Percentiles rank a stretch among this genome's conserved stretches.
phyloP scores from a whole-genome alignment of 2,329 filamentous ascomycete genomes.

The Trichoderma gracile region DNA sequence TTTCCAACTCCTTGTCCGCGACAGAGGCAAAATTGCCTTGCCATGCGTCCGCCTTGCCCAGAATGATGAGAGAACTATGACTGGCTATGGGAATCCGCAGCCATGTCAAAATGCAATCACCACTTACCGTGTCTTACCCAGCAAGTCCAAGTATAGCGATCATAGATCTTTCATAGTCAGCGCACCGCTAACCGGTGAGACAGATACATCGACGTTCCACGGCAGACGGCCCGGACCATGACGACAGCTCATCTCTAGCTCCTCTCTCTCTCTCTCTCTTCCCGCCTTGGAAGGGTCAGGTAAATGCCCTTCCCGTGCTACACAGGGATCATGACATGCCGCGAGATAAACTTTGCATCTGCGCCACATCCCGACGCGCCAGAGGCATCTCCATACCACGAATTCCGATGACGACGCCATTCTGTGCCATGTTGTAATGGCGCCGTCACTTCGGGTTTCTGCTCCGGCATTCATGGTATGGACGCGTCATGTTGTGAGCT shows the following conservation, averaged over 20 bases:
- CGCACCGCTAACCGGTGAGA: not conserved
- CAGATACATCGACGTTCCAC: not conserved
- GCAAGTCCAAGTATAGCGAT: not conserved
- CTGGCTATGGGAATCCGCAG: not conserved
- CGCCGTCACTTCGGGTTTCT: constrained; percentile 4
- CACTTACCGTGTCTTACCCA: not conserved
- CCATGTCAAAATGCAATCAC: not conserved
- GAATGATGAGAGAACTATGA: not conserved
- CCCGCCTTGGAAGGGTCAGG: not conserved
- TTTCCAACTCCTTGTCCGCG: not conserved
- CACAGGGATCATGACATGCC: constrained; percentile 6
- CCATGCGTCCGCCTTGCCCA: not conserved
- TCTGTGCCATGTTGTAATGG: constrained; percentile 7
- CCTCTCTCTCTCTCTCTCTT: not conserved
- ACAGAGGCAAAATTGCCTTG: not conserved
- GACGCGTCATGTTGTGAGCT: constrained; percentile 1
- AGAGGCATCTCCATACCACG: not conserved
- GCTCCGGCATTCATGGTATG: not conserved
- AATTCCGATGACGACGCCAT: constrained; percentile 13
- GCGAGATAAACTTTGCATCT: constrained; percentile 16
- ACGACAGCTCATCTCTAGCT: not conserved
- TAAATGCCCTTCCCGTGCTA: not conserved
- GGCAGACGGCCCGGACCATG: not conserved
- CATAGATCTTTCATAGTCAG: not conserved
- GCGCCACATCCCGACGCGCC: constrained; percentile 13